These are phyloP conservation scores for Rhynchospora pubera DNA, from an alignment of 176 grass and related monocot species.

Conservation along the genomic window DNA sequence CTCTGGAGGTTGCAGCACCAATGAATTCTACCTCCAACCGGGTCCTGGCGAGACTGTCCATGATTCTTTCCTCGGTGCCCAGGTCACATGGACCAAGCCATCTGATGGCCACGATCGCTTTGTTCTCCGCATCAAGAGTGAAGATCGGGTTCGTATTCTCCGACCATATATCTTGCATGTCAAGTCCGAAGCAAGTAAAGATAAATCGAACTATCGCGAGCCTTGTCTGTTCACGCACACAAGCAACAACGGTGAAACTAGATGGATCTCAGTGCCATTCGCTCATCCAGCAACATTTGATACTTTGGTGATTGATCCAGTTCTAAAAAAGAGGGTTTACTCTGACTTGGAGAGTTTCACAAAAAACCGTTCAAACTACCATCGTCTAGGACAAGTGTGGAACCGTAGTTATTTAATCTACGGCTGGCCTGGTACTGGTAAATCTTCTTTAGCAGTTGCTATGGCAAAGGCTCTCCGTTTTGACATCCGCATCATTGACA, in stretches of 20 bases:
- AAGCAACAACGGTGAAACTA: neutral
- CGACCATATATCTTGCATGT: conserved; percentile 67
- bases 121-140: conserved; percentile 56
- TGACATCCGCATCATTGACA: conserved; percentile 78
- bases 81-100: conserved; percentile 56
- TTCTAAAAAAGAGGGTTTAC: conserved; percentile 47
- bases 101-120: conserved; percentile 23
- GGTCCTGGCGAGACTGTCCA: conserved; percentile 34
- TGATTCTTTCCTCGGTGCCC: conserved; percentile 58
- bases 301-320: conserved; percentile 63
- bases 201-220: conserved; percentile 42
- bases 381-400: conserved; percentile 73
- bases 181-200: conserved; percentile 69
- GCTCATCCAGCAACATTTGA: conserved; percentile 74
- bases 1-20: conserved; percentile 43
- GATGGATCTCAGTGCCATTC: conserved; percentile 51
- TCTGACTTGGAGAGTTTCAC: conserved; percentile 61
- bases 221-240: conserved; percentile 43
- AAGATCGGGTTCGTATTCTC: conserved; percentile 60
- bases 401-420: conserved; percentile 86
- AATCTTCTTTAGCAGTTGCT: conserved; percentile 73
- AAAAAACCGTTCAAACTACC: conserved; percentile 67
- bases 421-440: conserved; percentile 62
- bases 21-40: conserved; percentile 69
- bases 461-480: conserved; percentile 73